Conservation (phyloP, 2,329 filamentous ascomycete species). For the Paecilomyces variotii region DNA sequence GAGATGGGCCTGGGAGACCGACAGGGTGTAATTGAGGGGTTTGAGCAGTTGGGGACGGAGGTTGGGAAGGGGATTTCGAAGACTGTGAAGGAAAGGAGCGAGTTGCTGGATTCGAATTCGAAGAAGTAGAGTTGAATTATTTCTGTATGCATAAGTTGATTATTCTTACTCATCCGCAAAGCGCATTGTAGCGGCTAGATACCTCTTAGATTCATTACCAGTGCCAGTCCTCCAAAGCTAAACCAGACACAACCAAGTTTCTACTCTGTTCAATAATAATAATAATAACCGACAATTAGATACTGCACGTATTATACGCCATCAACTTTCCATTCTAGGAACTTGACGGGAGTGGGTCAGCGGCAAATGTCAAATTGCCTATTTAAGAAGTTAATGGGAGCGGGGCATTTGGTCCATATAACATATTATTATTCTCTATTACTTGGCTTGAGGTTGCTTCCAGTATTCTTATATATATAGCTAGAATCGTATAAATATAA, state of each 20-base stretch:
- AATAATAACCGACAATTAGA: too few relatives aligned
- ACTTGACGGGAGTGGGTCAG: not conserved
- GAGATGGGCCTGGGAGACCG: constrained; percentile 47
- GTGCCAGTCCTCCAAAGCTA: too few relatives aligned
- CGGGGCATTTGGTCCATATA: not conserved
- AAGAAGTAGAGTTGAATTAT: too few relatives aligned
- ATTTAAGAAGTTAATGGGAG: not conserved
- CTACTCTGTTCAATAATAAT: too few relatives aligned
- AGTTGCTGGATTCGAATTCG: constrained; percentile 10
- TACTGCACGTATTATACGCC: too few relatives aligned
- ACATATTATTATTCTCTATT: too few relatives aligned
- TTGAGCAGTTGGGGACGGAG: constrained; percentile 38
- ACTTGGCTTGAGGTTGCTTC: not conserved
- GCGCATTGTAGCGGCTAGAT: too few relatives aligned
- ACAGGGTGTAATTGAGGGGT: constrained; percentile 51
- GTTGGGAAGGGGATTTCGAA: constrained; percentile 25
- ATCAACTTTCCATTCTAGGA: not conserved
- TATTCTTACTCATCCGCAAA: too few relatives aligned
- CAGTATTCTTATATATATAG: not conserved
- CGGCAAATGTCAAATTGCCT: not conserved
- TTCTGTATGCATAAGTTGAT: too few relatives aligned
- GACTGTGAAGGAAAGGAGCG: constrained; percentile 24
- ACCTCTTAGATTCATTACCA: too few relatives aligned
- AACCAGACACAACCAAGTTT: too few relatives aligned
- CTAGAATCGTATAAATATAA: not conserved